Percentiles rank a stretch among this genome's conserved stretches.
Conservation (phyloP, 305 asterid genomes). For the Fraxinus floribunda region DNA sequence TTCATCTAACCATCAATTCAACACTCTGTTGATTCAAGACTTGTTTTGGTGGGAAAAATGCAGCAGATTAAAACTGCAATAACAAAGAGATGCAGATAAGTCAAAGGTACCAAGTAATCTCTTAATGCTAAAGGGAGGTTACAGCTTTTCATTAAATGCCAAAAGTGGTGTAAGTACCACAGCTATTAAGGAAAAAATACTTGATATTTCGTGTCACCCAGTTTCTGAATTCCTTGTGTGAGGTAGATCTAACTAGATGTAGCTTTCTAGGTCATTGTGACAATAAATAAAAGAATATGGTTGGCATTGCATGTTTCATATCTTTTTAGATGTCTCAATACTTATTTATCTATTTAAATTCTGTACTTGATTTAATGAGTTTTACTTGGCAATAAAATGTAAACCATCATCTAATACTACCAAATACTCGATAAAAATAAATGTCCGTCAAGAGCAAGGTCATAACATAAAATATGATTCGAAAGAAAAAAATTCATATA, state of each 20-base stretch:
- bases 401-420: neutral
- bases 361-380: slow-evolving; percentile 12
- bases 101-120: slow-evolving; percentile 22
- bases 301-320: slow-evolving; percentile 14
- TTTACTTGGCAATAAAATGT: slow-evolving; percentile 1
- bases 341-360: slow-evolving; percentile 1
- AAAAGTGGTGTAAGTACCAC: slow-evolving; percentile 14
- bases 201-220: neutral
- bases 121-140: slow-evolving; percentile 22
- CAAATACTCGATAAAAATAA: neutral
- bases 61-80: slow-evolving; percentile 52
- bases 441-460: slow-evolving; percentile 7
- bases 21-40: slow-evolving; percentile 12
- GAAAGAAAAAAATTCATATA: slow-evolving; percentile 3
- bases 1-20: neutral
- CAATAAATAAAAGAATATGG: slow-evolving; percentile 22
- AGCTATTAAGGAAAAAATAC: slow-evolving; percentile 7
- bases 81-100: slow-evolving; percentile 23
- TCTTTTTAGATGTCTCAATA: neutral
- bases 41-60: slow-evolving; percentile 28
- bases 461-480: neutral
- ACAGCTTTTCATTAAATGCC: slow-evolving; percentile 15
- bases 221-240: slow-evolving; percentile 12
- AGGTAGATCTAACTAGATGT: slow-evolving; percentile 17
- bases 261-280: slow-evolving; percentile 15